A percentile compares a stretch with the other conserved stretches of the same genome.
phyloP scores from a whole-genome alignment of 345 rosid genomes.

The Hibiscus syriacus region DNA sequence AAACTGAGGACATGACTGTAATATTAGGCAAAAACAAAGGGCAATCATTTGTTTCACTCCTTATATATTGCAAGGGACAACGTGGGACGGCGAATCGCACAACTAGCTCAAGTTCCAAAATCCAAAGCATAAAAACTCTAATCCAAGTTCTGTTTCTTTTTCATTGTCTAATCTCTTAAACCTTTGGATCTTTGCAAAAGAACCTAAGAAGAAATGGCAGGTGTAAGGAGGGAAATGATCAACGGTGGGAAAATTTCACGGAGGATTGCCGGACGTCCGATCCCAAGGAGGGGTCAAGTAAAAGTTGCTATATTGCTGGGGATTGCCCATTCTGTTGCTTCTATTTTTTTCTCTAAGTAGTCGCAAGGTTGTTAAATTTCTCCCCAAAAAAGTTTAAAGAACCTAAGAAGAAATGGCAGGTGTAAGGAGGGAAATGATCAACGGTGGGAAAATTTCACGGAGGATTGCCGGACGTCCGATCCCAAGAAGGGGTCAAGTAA shows the following conservation, averaged over 20 bases:
- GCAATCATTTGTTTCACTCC: not conserved
- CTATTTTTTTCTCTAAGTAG: constrained; percentile 26
- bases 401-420: not conserved
- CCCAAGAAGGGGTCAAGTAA: constrained; percentile 48
- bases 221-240: constrained; percentile 2
- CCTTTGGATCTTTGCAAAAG: not conserved
- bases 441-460: not conserved
- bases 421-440: constrained; percentile 9
- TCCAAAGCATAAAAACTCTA: not conserved
- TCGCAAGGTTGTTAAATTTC: not conserved
- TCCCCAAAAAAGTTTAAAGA: not conserved
- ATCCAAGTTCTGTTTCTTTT: not conserved
- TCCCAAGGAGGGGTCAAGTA: no score
- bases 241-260: no score
- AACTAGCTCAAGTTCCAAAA: no score
- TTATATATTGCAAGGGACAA: not conserved
- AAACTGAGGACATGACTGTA: not conserved
- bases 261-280: no score
- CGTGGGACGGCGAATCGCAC: not conserved
- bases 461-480: constrained; percentile 28
- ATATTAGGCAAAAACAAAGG: not conserved
- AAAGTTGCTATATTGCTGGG: constrained; percentile 39
- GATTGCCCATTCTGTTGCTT: constrained; percentile 38
- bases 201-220: not conserved
- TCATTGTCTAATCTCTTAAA: not conserved